Conservation (phyloP, 805 yeast genomes). For the Jamesozyma hellenica region DNA sequence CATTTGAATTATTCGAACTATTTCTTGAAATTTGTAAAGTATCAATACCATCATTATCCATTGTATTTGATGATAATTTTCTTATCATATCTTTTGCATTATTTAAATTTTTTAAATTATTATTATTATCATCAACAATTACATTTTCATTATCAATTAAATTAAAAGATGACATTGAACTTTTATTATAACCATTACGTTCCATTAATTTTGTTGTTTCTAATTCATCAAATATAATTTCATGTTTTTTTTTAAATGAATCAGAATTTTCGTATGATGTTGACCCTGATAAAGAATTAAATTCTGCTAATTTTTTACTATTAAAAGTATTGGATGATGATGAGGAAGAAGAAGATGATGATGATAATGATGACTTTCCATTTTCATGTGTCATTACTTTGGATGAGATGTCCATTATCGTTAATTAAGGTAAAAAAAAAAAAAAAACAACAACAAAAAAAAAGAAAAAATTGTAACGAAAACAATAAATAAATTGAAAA, state of each 20-base stretch:
- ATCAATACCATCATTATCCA: neutral
- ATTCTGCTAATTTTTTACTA: neutral
- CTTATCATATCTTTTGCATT: conserved; percentile 18
- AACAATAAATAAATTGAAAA: no score
- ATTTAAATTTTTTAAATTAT: conserved; percentile 4
- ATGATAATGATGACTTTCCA: no score
- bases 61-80: conserved; percentile 10
- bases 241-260: neutral
- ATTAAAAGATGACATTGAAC: conserved; percentile 4
- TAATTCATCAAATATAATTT: neutral
- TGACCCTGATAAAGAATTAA: no score
- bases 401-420: no score
- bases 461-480: no score
- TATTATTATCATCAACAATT: conserved; percentile 4
- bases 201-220: conserved; percentile 5
- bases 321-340: no score
- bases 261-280: no score
- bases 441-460: no score
- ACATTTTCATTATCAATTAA: conserved; percentile 2
- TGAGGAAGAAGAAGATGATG: neutral
- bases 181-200: neutral
- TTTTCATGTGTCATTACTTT: no score
- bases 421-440: no score
- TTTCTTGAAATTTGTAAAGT: no score
- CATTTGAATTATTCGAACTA: neutral